Percentiles rank a stretch among this genome's conserved stretches.
Evolutionary conservation across 75 land plant genomes (phyloP).

Genomic region (Pinus taeda): DNA sequence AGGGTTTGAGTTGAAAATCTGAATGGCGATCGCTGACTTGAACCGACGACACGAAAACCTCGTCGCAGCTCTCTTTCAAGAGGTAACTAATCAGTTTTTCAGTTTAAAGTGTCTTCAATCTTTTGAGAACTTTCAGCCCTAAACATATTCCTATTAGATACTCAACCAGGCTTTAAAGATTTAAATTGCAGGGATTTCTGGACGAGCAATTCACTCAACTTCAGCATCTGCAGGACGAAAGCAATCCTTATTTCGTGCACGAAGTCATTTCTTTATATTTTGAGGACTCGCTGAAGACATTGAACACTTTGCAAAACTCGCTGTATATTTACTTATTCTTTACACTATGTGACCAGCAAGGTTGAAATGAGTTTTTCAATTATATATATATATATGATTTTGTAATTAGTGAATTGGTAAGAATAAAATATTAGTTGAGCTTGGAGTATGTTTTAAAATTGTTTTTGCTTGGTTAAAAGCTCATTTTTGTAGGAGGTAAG

Average conservation of each 20-base stretch:
- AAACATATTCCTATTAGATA: too few species aligned
- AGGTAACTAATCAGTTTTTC: not conserved
- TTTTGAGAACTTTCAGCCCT: too few species aligned
- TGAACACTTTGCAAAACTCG: conserved; percentile 52
- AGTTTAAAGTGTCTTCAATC: not conserved
- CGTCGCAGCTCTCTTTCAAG: not conserved
- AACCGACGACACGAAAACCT: not conserved
- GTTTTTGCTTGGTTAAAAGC: too few species aligned
- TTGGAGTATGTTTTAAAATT: too few species aligned
- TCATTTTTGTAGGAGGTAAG: too few species aligned
- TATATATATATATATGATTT: too few species aligned
- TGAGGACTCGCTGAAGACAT: conserved; percentile 52
- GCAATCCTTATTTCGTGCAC: conserved; percentile 74
- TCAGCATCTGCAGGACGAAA: conserved; percentile 73
- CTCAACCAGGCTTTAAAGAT: too few species aligned
- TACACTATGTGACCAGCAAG: too few species aligned
- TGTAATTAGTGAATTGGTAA: too few species aligned
- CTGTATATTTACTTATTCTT: conserved; percentile 35
- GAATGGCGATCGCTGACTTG: not conserved
- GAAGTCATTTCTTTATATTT: conserved; percentile 70
- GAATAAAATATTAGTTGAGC: too few species aligned
- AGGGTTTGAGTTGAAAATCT: too few species aligned
- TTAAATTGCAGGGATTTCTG: conserved; percentile 50
- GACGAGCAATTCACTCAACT: conserved; percentile 77
- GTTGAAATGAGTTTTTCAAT: too few species aligned